A percentile compares a stretch with the other conserved stretches of the same genome.
phyloP scores from a whole-genome alignment of 495 filamentous ascomycete species.

The Penicillium alfredii region DNA sequence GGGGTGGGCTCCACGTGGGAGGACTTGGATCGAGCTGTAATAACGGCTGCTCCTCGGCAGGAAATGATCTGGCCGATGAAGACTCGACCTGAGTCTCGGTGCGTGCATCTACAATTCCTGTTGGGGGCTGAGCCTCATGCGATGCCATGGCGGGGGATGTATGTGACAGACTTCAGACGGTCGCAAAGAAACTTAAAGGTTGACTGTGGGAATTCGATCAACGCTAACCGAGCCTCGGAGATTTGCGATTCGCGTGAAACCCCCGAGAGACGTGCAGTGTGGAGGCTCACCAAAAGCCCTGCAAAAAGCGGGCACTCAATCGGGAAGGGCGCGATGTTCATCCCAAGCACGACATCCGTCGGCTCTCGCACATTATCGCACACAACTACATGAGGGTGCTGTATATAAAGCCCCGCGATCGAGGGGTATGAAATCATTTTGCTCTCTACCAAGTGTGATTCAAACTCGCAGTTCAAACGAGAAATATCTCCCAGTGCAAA shows the following conservation, averaged over 20 bases:
- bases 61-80: background rate
- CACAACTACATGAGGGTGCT: background rate
- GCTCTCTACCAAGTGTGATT: background rate
- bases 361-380: slow-evolving; percentile 7
- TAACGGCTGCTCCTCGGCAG: slow-evolving; percentile 34
- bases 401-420: background rate
- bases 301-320: slow-evolving; percentile 19
- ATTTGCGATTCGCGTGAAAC: too few species aligned
- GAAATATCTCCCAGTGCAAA: slow-evolving; percentile 31
- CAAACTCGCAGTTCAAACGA: slow-evolving; percentile 2
- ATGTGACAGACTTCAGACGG: background rate
- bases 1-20: slow-evolving; percentile 32
- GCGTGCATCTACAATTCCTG: background rate
- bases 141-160: background rate
- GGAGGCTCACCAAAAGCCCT: background rate
- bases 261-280: too few species aligned
- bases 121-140: background rate
- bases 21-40: slow-evolving; percentile 21
- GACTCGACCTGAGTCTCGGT: background rate
- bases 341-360: slow-evolving; percentile 22
- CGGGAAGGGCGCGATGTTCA: slow-evolving; percentile 8
- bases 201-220: background rate
- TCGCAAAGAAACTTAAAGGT: background rate
- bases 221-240: background rate
- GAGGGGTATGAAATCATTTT: background rate